Evolutionary conservation across 2,329 filamentous ascomycete species (phyloP), one percentile per base, ranked within the genome.

Genomic region (Leptosphaerulina australis): DNA sequence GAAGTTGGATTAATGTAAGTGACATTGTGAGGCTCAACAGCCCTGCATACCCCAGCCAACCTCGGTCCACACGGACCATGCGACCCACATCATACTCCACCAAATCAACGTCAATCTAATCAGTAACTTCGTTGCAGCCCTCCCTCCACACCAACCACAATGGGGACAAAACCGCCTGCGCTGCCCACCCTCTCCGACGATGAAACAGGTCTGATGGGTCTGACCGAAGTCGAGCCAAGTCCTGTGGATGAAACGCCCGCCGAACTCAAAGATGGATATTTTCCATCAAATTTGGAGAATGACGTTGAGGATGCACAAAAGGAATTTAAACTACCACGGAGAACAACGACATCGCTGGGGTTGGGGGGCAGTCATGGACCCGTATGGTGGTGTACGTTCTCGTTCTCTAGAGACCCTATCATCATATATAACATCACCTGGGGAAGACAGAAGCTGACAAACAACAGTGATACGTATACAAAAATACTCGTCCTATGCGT

Each of bases 191-290:
- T 37, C 37, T 14, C 38, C 18, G 63, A 63, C 4, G 47, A 50
- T 1, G 66, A 66, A 53, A 79, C 80, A 63, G 84, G 84, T 28
- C 74, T 86, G 44, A 75, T 84, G 50, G 87, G 87, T 31, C 81
- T 96, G 50, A 81, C 87, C 41, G 85, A 93, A 67, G 79, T 97
- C 55, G 91, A 96, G 44, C 92, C 92, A 3, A 85, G 86, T 17
- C 92, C 91, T 0, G 90, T 96, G 33, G 88, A 86, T 44, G 80
- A 85, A 41, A 75, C 70, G 49, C 72, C 69, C 50, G 61, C 72
- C 36, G 74, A 80, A 44, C 62, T 74, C 22, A 80, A 85, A 51
- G 78, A 81, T 47, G 81, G 59, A 14, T 82, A 81, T 56, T 77
- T 77, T 58, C 66, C 73, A 10, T 5, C 20, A 25, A 25, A 25